Percentiles rank a stretch among this genome's conserved stretches.
Conservation (phyloP, 164 flowering plant genomes). For the Piper betle region DNA sequence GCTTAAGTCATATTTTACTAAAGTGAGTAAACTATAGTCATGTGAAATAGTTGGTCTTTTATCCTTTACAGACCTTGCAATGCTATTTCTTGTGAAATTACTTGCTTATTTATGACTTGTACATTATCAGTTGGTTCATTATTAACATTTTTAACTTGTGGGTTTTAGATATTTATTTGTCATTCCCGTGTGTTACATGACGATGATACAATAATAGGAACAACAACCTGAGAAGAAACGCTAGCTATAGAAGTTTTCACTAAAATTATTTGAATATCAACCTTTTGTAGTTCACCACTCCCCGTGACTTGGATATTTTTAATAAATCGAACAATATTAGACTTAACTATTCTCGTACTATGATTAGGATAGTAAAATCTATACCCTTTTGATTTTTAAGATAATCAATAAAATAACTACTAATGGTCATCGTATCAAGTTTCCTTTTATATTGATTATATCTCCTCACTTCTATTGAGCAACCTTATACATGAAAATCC, state of each 20-base stretch:
- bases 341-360: constrained; percentile 1
- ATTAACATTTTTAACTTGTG: no score
- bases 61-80: neutral
- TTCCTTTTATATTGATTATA: constrained; percentile 3
- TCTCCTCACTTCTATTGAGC: neutral
- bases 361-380: neutral
- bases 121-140: neutral
- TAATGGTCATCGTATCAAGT: neutral
- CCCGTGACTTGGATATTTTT: no score
- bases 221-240: neutral
- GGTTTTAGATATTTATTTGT: no score
- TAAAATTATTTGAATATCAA: neutral
- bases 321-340: neutral
- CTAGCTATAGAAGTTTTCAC: neutral
- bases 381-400: constrained; percentile 1
- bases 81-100: neutral
- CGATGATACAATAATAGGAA: neutral
- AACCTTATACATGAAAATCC: constrained; percentile 2
- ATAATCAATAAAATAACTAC: constrained; percentile 6
- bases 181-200: no score
- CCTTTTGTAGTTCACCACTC: neutral
- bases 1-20: constrained; percentile 4
- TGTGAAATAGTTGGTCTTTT: neutral
- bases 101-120: neutral
- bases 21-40: constrained; percentile 2